Evolutionary conservation across 164 flowering plant genomes (phyloP), one percentile per base, ranked within the genome.

Genomic region (Vitis cinerea): DNA sequence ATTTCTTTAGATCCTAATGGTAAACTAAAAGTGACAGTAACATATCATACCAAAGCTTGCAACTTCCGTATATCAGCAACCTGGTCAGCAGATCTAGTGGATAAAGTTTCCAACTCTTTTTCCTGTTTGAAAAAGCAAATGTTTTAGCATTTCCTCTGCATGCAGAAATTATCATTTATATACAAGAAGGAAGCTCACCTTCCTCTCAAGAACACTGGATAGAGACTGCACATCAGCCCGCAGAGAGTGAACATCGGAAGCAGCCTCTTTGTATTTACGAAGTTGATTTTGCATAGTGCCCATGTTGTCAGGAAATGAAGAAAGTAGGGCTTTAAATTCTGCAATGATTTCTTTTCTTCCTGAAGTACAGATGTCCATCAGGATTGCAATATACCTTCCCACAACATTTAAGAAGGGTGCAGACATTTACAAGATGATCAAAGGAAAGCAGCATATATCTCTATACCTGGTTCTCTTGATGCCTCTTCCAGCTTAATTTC

Each of bases 301-400:
- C 97, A 93, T 90, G 56, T 85, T 82, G 65, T 88, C 84, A 57
- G 95, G 98, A 67, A 96, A 88, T 57, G 97, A 90, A 47, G 97
- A 89, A 77, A 89, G 86, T 77, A 93, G 74, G 12, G 83, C 85
- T 75, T 85, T 93, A 58, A 96, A 92, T 68, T 96, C 90, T 50
- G 86, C 75, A 70, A 92, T 84, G 50, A 96, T 85, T 68, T 92
- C 91, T 83, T 92, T 88, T 74, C 98, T 89, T 73, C 98, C 99
- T 96, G 82, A 75, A 75, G 77, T 31, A 10, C 69, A 70, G 4
- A 65, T 19, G 30, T 68, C 53, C 31, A 66, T 58, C 70, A 79
- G 50, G 12, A 44, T 29, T 47, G 17, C 13, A 23, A n/a, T 51
- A 60, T 13, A 37, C 44, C 44, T 3, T 37, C 44, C 44, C 44